Percentiles rank a stretch among this genome's conserved stretches.
Conservation (phyloP, 495 filamentous ascomycete species). For the Polyplosphaeria fusca region DNA sequence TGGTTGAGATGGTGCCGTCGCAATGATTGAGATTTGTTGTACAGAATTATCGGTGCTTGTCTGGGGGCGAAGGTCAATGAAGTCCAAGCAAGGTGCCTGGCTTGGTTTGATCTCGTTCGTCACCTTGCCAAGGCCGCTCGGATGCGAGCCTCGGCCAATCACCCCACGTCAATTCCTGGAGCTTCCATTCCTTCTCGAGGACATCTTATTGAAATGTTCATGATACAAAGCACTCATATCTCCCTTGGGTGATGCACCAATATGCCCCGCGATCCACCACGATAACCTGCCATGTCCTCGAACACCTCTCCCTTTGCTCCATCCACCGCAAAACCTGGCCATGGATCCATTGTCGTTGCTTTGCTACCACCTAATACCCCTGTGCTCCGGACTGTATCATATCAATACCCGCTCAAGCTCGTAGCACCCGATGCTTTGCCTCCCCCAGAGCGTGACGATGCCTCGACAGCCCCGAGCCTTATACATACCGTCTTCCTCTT, state of each 20-base stretch:
- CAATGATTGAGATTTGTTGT: too few species aligned
- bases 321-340: constrained; percentile 67
- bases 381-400: constrained; percentile 70
- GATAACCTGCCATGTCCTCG: constrained; percentile 12
- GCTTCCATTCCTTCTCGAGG: background rate
- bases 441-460: constrained; percentile 33
- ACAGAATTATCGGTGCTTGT: too few species aligned
- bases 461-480: constrained; percentile 46
- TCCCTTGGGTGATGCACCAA: background rate
- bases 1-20: constrained; percentile 39
- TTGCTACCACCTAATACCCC: constrained; percentile 69
- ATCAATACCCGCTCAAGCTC: constrained; percentile 93
- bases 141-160: background rate
- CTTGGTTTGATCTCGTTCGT: background rate
- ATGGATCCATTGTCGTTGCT: constrained; percentile 70
- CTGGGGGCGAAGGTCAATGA: too few species aligned
- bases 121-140: background rate
- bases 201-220: too few species aligned
- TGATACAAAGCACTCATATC: too few species aligned
- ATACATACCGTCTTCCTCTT: constrained; percentile 78
- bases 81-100: too few species aligned
- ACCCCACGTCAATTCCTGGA: background rate
- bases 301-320: constrained; percentile 61
- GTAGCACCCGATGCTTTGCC: constrained; percentile 60
- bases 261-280: background rate